Percentiles rank a stretch among this genome's conserved stretches.
Evolutionary conservation across 1,139 yeast species (phyloP).

Genomic region (Candida sanyaensis): DNA sequence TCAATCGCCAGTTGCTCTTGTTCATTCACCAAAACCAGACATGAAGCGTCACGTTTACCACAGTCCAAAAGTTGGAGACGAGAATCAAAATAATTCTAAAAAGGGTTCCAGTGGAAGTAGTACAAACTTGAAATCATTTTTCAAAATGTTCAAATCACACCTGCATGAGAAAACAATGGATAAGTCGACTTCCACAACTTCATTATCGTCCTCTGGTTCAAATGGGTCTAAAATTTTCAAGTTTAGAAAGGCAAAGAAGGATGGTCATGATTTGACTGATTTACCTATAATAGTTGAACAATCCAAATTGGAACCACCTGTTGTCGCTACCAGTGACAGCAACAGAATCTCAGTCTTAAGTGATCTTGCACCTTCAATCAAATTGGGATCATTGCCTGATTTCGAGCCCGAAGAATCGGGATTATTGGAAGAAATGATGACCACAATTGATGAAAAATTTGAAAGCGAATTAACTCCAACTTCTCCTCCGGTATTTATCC

Average conservation of each 20-base stretch:
- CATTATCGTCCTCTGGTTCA: slow-evolving; percentile 5
- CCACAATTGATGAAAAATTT: slow-evolving; percentile 28
- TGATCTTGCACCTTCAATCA: slow-evolving; percentile 14
- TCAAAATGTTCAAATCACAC: slow-evolving; percentile 10
- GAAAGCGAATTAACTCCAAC: slow-evolving; percentile 21
- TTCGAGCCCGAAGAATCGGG: slow-evolving; percentile 31
- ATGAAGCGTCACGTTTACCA: slow-evolving; percentile 1
- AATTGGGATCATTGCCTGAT: slow-evolving; percentile 26
- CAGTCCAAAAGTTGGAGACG: neutral
- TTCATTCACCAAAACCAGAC: neutral
- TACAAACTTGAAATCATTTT: slow-evolving; percentile 11
- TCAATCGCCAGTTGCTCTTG: no score
- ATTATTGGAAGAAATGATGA: slow-evolving; percentile 37
- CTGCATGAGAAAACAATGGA: slow-evolving; percentile 7
- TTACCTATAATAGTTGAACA: slow-evolving; percentile 2
- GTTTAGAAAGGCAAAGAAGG: slow-evolving; percentile 6
- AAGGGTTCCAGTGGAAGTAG: neutral
- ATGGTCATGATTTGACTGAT: neutral
- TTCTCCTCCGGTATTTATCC: slow-evolving; percentile 15
- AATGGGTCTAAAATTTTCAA: slow-evolving; percentile 6
- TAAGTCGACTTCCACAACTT: slow-evolving; percentile 3
- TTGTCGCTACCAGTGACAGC: neutral
- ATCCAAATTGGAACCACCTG: slow-evolving; percentile 1
- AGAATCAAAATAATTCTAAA: neutral
- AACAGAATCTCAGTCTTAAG: slow-evolving; percentile 13